Base-by-base conservation (phyloP, 345 rosid species). In the Euclidium syriacum region DNA sequence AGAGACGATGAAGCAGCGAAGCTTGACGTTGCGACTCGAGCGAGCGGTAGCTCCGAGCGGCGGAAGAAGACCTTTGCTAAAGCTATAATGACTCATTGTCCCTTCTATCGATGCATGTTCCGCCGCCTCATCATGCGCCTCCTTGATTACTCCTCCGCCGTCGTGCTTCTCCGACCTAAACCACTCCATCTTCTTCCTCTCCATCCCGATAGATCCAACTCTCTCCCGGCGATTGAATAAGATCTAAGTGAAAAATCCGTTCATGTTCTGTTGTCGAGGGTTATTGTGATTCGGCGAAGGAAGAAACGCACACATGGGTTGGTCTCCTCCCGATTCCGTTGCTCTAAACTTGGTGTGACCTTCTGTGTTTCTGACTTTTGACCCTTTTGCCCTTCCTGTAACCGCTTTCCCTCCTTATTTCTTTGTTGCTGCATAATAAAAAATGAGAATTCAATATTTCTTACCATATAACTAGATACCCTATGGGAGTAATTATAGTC, bases 21-120 rank as follows among this genome's bases (percentile, higher is more conserved):
- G 84, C 62, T 68, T 65, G 18, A 58, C 18, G 7, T 72, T 70
- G 23, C 67, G 67, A 15, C 75, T 74, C 48, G 49, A 36, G 11
- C 65, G 75, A 48, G 52, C 54, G 7, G 76, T 61, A 38, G 77
- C 81, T 2, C 97, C 97, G 10, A 90, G 94, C 19, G 96, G 74
- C 10, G 97, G 97, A 20, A 90, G 81, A 36, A 87, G 67, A 20
- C 79, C 86, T 20, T 70, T 81, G 34, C 78, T 72, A 35, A 90
- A 52, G 49, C 95, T 87, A 48, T 78, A 81, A 12, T 64, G 81
- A 72, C 90, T 82, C 50, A 64, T 73, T 67, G 87, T 80, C 2
- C 58, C 81, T 7, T 80, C 88, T 5, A 77, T 75, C 1, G 77
- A 67, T 3, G 40, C 2, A 62, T 22, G 64, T 18, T 61, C 67